A percentile compares a stretch with the other conserved stretches of the same genome.
Evolutionary conservation across 169 alveolate genomes (phyloP).

Genomic region (Plasmodium reichenowi): DNA sequence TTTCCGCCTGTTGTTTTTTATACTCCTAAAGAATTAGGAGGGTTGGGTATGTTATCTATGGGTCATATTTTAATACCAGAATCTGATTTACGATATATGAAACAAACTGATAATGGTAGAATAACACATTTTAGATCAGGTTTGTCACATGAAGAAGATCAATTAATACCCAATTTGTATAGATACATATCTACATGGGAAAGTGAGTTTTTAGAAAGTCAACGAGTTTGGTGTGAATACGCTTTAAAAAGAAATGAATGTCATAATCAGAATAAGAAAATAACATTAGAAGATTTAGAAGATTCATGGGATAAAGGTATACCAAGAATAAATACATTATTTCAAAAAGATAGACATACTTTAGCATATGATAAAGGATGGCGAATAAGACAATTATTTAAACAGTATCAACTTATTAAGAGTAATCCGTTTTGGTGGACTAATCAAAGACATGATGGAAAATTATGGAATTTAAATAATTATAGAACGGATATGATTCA

Average conservation of each 20-base stretch:
- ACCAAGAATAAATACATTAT: conserved; percentile 99
- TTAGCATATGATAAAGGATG: conserved; percentile 99
- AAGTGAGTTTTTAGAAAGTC: conserved; percentile 98
- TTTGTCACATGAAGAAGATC: conserved; percentile 99
- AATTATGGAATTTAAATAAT: conserved; percentile 99
- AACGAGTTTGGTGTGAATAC: conserved; percentile 99
- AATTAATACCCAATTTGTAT: conserved; percentile 98
- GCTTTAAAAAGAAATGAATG: conserved; percentile 99
- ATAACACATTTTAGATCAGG: conserved; percentile 99
- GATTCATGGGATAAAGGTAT: conserved; percentile 99
- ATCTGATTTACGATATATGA: conserved; percentile 96
- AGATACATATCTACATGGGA: conserved; percentile 99
- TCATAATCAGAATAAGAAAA: conserved; percentile 97
- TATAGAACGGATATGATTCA: conserved; percentile 99
- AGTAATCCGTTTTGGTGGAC: conserved; percentile 99
- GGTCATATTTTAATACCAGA: conserved; percentile 99
- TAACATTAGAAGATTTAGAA: conserved; percentile 99
- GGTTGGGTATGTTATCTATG: conserved; percentile 99
- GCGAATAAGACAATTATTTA: conserved; percentile 99
- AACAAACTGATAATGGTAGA: conserved; percentile 97
- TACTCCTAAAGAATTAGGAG: conserved; percentile 99
- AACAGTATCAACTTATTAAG: conserved; percentile 96
- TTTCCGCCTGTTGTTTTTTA: conserved; percentile 99
- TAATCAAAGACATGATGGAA: conserved; percentile 99
- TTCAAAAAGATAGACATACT: conserved; percentile 99